Evolutionary conservation across 345 rosid genomes (phyloP), one percentile per base, ranked within the genome.

Genomic region (Punica granatum): DNA sequence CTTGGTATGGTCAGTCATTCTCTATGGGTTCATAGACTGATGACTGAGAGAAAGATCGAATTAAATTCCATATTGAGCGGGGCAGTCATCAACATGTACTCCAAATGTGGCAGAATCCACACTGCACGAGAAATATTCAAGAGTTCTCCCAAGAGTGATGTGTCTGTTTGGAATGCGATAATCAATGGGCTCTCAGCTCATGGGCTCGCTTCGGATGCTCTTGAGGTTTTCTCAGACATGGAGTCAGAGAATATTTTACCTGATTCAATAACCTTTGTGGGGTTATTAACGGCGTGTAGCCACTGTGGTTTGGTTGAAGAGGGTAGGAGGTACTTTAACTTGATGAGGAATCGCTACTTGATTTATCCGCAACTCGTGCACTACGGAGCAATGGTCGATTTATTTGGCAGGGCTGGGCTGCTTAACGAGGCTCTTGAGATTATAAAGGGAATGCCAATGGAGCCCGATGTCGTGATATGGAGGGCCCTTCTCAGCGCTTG

Each of bases 391-490:
- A 81, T 88, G 82, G 87, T 90, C 53, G 96, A 90, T 76, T 85
- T 90, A 54, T 72, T 88, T 59, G 85, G 90, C 37, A 82, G 95
- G 74, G 88, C 90, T 35, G 96, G 91, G 69, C 72, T 64, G 31
- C 70, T 90, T n/a, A 83, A 84, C 64, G 92, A 88, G 72, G 97
- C 92, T 15, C 83, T 79, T 73, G 82, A 79, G 26, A 62, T 85
- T 76, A 83, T 88, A 67, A 70, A 67, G 67, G 77, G 76, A 34
- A 90, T 90, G 96, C 87, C 86, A 0, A 75, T 84, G 56, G 80
- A 86, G 69, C 90, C 98, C 0, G 98, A 92, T 75, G 70, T 84
- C 36, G 83, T 88, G 69, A 83, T 86, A 63, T 92, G 98, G 98
- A 85, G 98, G 80, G 75, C 86, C 28, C 83, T 90, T 70, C 96